Evolutionary conservation across 179 eudicot species (phyloP).

Genomic region (Silene coronaria): DNA sequence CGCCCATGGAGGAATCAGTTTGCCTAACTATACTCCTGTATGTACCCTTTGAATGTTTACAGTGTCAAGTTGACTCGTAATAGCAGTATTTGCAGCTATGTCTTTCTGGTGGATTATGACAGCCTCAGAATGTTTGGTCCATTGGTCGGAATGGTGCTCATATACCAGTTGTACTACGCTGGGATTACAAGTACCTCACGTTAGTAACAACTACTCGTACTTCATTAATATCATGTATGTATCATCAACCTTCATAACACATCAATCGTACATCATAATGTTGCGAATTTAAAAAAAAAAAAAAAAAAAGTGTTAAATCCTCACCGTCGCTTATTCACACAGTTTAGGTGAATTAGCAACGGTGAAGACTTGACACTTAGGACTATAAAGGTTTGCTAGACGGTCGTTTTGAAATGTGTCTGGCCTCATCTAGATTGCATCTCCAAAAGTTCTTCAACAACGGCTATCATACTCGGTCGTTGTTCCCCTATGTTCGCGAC

Average conservation of each 20-base stretch:
- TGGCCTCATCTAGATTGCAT: constrained; percentile 8
- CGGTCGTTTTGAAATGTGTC: no score
- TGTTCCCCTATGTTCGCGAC: constrained; percentile 17
- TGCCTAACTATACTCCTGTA: constrained; percentile 15
- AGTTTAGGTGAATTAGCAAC: no score
- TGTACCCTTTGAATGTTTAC: constrained; percentile 11
- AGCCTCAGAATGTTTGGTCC: constrained; percentile 16
- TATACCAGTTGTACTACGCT: constrained; percentile 12
- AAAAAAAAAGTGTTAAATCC: no score
- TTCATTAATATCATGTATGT: no score
- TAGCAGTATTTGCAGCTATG: constrained; percentile 10
- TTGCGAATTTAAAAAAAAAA: no score
- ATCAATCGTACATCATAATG: no score
- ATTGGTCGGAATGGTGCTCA: constrained; percentile 5
- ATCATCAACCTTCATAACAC: no score
- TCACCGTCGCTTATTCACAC: no score
- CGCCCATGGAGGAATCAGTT: constrained; percentile 15
- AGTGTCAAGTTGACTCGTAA: constrained; percentile 12
- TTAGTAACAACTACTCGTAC: no score
- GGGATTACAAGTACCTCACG: no score
- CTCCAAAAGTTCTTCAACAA: constrained; percentile 17
- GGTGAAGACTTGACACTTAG: no score
- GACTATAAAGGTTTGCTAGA: no score
- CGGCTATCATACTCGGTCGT: constrained; percentile 20
- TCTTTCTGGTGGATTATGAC: neutral